Percentiles rank a stretch among this genome's conserved stretches.
Evolutionary conservation across 257 asterid genomes (phyloP).

Genomic region (Rhazya stricta): DNA sequence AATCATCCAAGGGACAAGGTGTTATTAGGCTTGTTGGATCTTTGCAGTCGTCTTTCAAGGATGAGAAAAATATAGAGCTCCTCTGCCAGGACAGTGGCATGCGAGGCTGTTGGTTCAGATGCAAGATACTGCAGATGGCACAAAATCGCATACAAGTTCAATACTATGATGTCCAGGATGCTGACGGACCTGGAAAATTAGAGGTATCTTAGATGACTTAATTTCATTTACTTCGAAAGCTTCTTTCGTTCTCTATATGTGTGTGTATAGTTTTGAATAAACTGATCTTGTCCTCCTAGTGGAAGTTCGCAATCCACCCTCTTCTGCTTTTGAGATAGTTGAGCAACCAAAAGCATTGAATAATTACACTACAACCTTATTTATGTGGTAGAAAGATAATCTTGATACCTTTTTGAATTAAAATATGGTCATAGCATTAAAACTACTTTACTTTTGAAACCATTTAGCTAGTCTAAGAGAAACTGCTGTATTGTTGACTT

Average conservation of each 20-base stretch:
- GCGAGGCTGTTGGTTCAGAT: slow-evolving; percentile 64
- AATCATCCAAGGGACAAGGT: slow-evolving; percentile 12
- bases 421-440: neutral
- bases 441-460: neutral
- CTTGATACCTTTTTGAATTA: neutral
- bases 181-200: slow-evolving; percentile 31
- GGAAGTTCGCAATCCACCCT: neutral
- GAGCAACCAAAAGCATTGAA: neutral
- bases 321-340: neutral
- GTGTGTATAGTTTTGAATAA: neutral
- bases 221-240: neutral
- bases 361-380: neutral
- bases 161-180: slow-evolving; percentile 39
- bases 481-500: neutral
- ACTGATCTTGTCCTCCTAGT: neutral
- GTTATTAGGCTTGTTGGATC: slow-evolving; percentile 15
- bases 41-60: slow-evolving; percentile 8
- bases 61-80: slow-evolving; percentile 37
- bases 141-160: slow-evolving; percentile 35
- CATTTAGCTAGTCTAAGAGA: neutral
- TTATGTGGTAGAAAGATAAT: neutral
- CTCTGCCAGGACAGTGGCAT: slow-evolving; percentile 57
- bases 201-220: slow-evolving; percentile 32
- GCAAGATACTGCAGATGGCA: slow-evolving; percentile 38
- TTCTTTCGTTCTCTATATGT: neutral